Base-by-base conservation (phyloP, 164 flowering plant species). In the Protea cynaroides region DNA sequence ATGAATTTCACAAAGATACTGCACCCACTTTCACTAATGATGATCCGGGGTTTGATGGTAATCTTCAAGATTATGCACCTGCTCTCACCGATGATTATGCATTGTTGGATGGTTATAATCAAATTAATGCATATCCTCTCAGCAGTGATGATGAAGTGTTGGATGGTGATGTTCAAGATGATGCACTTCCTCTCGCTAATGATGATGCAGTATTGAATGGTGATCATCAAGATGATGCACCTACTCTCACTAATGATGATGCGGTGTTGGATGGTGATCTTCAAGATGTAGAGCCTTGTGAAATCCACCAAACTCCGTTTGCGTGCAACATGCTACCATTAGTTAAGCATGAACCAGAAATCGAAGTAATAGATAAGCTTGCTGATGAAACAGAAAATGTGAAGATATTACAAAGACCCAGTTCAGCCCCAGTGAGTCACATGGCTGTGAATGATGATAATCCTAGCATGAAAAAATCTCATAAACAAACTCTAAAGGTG, bases 401-500 rank as follows among this genome's bases (percentile, higher is more conserved):
- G 15, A 72, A 62, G 49, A 68, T 59, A 44, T 63, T 63, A 51
- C 62, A 50, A 56, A 23, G 59, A 37, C 43, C n/a, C 22, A 69
- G 69, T 59, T 21, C 56, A 43, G 70, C 64, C 25, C 61, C 44
- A 8, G 58, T 50, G 56, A 63, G 58, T 66, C 70, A 9, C 25
- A 57, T 19, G 9, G 34, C 67, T 43, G 59, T 8, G 61, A 65
- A 72, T 46, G 67, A 63, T 59, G 52, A 54, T 46, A 49, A 34
- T 37, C 34, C 66, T 38, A 61, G 64, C 51, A 55, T 61, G 55
- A 71, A 64, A n/a, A 29, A 22, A 43, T 46, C 10, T 51, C 59
- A 40, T 65, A 62, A 54, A 56, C 40, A 64, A 49, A 65, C 74
- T 69, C 65, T 68, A 19, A 72, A 80, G 85, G 93, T 87, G 53